Base-by-base conservation (phyloP, 2,329 filamentous ascomycete species). In the Colletotrichum theobromicola region DNA sequence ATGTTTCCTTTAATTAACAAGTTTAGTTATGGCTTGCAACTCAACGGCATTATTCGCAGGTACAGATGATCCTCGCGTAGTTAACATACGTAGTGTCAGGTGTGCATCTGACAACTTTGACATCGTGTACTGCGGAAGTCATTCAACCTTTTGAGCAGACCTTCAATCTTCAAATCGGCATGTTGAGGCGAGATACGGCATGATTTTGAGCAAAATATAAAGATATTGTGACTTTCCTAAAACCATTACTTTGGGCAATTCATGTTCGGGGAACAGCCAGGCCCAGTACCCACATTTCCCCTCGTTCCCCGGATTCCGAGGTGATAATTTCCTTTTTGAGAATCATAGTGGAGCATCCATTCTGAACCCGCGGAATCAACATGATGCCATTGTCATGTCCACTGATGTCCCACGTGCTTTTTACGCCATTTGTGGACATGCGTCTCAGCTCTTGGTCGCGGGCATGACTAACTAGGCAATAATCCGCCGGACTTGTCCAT, bases 321-420 rank as follows among this genome's bases (percentile, higher is more conserved):
- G 69, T 30, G 55, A 34, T 61, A 67, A 55, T 72, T 72, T 18
- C 69, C 53, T 32, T 10, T 67, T 72, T 18, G 21, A 32, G 68
- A 28, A 21, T 4, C 34, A 50, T n/a, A 32, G 53, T 35, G 32
- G 69, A 9, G 26, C n/a, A 15, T 15, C 21, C 21, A 7, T 28
- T n/a, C 37, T 15, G 15, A 72, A 30, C 30, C 69, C 69, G 69
- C 69, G 69, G 69, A 30, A 61, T 67, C 53, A 61, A 13, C 16
- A 72, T 72, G 63, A 72, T 67, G 69, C 69, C 50, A 72, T 67
- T 67, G 63, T 13, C n/a, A 30, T 16, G 26, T 57, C 37, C 37
- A 21, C 28, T 21, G 53, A 35, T 7, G 42, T 57, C 21, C 58
- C 67, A 34, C 46, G 10, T 15, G 16, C n/a, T 35, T 55, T 64